phyloP scores from a whole-genome alignment of 495 filamentous ascomycete species.

The Hyaloscypha hepaticicola region DNA sequence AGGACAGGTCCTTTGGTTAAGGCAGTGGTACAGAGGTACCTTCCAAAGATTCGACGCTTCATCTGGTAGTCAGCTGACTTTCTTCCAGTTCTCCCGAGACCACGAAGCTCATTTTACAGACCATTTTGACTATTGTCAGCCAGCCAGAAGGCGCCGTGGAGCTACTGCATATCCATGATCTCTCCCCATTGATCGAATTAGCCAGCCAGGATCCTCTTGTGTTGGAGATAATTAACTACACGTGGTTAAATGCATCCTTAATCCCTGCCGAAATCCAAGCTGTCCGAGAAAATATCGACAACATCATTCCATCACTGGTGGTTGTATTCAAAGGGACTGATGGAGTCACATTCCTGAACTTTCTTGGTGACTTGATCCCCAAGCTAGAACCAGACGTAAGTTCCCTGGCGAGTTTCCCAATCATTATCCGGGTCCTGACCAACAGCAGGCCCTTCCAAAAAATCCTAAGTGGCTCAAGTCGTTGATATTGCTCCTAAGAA shows the following conservation, averaged over 20 bases:
- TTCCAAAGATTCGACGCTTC: neutral
- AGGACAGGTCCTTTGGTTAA: conserved; percentile 51
- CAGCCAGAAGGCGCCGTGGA: conserved; percentile 43
- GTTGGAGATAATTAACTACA: conserved; percentile 49
- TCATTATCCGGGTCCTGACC: conserved; percentile 31
- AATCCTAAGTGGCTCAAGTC: conserved; percentile 43
- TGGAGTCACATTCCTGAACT: conserved; percentile 48
- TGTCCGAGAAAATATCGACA: conserved; percentile 41
- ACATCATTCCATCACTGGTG: conserved; percentile 43
- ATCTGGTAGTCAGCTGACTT: conserved; percentile 26
- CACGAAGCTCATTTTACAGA: conserved; percentile 50
- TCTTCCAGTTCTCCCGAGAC: conserved; percentile 49
- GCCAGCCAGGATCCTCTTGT: conserved; percentile 50
- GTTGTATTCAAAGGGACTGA: conserved; percentile 50
- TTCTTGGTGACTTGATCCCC: conserved; percentile 44
- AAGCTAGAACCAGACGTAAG: conserved; percentile 43
- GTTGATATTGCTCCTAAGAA: conserved; percentile 40
- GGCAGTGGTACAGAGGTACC: conserved; percentile 51
- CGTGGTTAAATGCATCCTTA: conserved; percentile 45
- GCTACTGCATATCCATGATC: conserved; percentile 46
- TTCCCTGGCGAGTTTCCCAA: conserved; percentile 1
- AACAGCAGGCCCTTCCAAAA: conserved; percentile 32
- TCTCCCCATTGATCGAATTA: conserved; percentile 51
- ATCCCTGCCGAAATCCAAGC: neutral
- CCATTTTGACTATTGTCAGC: conserved; percentile 49